Percentiles rank a stretch among this genome's conserved stretches.
phyloP scores from a whole-genome alignment of 2,329 filamentous ascomycete species.

The Thielaviopsis punctulata region DNA sequence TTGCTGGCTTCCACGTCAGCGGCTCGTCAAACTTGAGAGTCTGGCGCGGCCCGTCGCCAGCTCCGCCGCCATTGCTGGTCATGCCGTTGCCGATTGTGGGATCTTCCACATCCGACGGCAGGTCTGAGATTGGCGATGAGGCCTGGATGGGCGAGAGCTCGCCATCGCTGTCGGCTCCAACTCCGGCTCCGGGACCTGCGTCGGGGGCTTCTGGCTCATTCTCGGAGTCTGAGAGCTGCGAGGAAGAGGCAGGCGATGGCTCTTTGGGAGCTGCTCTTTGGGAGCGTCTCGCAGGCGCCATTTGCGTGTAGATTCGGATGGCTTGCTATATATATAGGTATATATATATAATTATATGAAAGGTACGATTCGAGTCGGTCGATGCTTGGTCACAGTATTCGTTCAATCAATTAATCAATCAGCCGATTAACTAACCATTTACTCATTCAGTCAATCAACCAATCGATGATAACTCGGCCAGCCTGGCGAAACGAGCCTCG shows the following conservation, averaged over 20 bases:
- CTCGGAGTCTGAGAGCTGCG: conserved; percentile 10
- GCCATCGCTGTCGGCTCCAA: background rate
- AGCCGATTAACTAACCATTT: background rate
- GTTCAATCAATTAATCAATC: background rate
- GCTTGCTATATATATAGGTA: background rate
- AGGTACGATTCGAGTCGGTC: background rate
- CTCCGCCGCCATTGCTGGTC: conserved; percentile 14
- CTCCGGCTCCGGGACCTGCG: background rate
- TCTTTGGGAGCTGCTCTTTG: conserved; percentile 11
- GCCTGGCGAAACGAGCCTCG: background rate
- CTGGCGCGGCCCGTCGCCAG: conserved; percentile 15
- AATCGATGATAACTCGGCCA: background rate
- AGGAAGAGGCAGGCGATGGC: conserved; percentile 6
- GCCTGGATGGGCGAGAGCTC: conserved; percentile 4
- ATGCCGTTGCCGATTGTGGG: background rate
- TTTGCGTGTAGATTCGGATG: conserved; percentile 1
- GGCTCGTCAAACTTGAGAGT: conserved; percentile 65
- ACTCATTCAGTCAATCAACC: background rate
- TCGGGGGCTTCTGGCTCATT: conserved; percentile 6
- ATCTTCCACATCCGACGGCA: conserved; percentile 11
- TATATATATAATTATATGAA: background rate
- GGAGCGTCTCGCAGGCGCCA: conserved; percentile 11
- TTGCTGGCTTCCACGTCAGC: conserved; percentile 81
- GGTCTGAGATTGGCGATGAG: conserved; percentile 11
- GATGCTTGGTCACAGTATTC: background rate